A percentile compares a stretch with the other conserved stretches of the same genome.
Evolutionary conservation across 208 protist species (phyloP).

Genomic region (Trichomonas tenax): DNA sequence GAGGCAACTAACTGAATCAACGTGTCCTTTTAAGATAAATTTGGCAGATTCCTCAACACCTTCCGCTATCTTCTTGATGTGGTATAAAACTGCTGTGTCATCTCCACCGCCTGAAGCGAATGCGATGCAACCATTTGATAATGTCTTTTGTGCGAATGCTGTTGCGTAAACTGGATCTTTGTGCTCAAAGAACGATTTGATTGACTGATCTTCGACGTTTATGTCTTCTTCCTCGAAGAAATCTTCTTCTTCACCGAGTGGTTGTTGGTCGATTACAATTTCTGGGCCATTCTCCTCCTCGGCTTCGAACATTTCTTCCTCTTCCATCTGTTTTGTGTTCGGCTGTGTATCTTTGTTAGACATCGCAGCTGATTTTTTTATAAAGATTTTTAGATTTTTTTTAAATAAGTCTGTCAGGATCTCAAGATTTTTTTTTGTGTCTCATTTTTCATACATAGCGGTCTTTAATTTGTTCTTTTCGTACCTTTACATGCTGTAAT

Average conservation of each 20-base stretch:
- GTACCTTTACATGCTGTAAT: too few species aligned
- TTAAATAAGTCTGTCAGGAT: too few species aligned
- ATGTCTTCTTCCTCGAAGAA: background rate
- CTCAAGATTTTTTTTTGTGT: too few species aligned
- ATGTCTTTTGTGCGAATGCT: background rate
- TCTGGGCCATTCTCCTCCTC: background rate
- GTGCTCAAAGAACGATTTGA: background rate
- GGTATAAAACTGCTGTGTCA: background rate
- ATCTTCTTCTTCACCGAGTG: background rate
- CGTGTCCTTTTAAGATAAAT: background rate
- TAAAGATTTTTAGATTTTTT: too few species aligned
- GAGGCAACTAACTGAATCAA: background rate
- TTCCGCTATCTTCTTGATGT: background rate
- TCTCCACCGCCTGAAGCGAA: constrained; percentile 7
- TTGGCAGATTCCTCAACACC: background rate
- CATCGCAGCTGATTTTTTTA: too few species aligned
- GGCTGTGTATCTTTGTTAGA: background rate
- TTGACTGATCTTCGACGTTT: background rate
- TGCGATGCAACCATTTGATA: background rate
- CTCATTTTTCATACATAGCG: too few species aligned
- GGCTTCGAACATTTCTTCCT: background rate
- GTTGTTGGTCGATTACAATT: background rate
- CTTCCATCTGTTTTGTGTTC: background rate
- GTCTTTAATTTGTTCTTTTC: too few species aligned
- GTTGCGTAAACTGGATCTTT: background rate